Percentiles rank a stretch among this genome's conserved stretches.
phyloP scores from a whole-genome alignment of 768 basidiomycete genomes.

The Bullera alba region DNA sequence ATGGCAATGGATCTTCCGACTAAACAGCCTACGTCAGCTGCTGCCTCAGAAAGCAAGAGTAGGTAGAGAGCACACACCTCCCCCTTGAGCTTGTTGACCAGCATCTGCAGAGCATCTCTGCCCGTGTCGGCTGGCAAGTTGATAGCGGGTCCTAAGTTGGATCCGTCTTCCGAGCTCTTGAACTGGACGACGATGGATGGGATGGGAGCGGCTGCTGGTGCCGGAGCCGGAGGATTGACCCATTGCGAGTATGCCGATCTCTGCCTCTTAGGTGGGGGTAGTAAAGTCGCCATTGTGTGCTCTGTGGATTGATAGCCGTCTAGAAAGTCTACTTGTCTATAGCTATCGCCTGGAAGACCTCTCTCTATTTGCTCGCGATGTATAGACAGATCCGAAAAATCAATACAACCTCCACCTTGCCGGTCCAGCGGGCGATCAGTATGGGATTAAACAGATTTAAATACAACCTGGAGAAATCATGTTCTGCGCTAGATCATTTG shows the following conservation, averaged over 20 bases:
- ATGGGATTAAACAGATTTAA: no score
- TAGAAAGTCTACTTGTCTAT: no score
- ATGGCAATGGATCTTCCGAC: constrained; percentile 86
- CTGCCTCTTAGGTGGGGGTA: constrained; percentile 82
- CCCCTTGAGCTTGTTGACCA: constrained; percentile 79
- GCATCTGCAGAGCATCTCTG: constrained; percentile 70
- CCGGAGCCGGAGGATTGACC: constrained; percentile 44
- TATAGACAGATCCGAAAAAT: no score
- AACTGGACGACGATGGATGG: constrained; percentile 85
- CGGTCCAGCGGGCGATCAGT: no score
- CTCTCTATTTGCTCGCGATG: no score
- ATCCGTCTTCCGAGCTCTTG: constrained; percentile 77
- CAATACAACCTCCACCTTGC: no score
- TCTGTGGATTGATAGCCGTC: no score
- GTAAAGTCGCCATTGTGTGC: constrained; percentile 65
- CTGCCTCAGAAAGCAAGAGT: background rate
- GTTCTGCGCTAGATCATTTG: no score
- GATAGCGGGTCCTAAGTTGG: constrained; percentile 74
- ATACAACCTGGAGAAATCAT: no score
- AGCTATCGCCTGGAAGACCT: no score
- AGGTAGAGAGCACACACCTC: constrained; percentile 53
- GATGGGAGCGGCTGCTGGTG: constrained; percentile 46
- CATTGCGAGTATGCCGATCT: constrained; percentile 55
- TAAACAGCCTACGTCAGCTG: constrained; percentile 29
- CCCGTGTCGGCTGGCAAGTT: constrained; percentile 81